Base-by-base conservation (phyloP, 176 grass and related monocot genomes). In the Cocos nucifera region DNA sequence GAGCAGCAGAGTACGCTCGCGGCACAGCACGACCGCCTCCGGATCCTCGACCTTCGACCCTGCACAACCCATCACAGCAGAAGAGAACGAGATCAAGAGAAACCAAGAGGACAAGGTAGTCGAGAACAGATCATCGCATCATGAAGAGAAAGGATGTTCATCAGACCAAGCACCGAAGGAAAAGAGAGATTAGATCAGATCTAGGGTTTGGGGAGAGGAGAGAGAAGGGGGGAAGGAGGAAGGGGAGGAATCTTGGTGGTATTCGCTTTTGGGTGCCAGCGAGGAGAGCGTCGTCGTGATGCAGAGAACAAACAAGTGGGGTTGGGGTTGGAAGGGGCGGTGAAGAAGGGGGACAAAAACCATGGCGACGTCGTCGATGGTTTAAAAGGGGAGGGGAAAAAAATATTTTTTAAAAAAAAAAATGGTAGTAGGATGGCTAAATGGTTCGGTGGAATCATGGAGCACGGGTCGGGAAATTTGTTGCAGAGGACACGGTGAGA, bases 21-120 rank as follows among this genome's bases (percentile, higher is more conserved):
- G 64, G 82, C 94, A 98, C 74, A 83, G 94, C 9, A 0, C 49
- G 55, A 98, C 94, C 15, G 94, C 94, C 22, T 2, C 2, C 80
- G 75, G 70, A 70, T 98, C 94, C 73, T 89, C 85, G 52, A 69
- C 32, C 79, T 98, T 98, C 3, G 94, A 98, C 54, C 71, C 56
- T 0, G 79, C 88, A 60, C 94, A 98, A 44, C 94, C 94, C 94
- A 98, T 98, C 72, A 15, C 62, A 17, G 12, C 14, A 65, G n/a
- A 44, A 44, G 9, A 44, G 35, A 12, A 44, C 10, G 9, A 49
- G 51, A 51, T 64, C 63, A 15, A 49, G 27, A 16, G n/a, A 1
- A 55, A 21, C 15, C 17, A 24, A 22, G 35, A 26, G 15, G 27
- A 17, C 5, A 0, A 23, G 56, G 56, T 4, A 28, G 24, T 27